Conservation (phyloP, 495 filamentous ascomycete genomes). For the Friedmanniomyces endolithicus region DNA sequence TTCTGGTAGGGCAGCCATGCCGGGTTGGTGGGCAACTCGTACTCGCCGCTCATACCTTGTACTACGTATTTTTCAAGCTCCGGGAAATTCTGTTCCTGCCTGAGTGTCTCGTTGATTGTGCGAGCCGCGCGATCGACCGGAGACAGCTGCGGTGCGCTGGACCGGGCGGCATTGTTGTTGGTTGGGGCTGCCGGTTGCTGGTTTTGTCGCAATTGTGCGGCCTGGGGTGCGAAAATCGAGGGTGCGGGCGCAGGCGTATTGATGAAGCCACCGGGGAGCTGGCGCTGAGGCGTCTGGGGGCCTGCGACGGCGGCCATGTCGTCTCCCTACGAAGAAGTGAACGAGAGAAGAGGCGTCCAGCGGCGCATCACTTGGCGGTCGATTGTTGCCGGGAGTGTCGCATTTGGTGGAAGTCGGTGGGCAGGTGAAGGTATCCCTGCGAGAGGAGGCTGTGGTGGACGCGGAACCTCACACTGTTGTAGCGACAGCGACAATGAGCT, state of each 20-base stretch:
- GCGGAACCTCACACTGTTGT: not conserved
- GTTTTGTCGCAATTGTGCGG: constrained; percentile 17
- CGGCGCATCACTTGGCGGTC: constrained; percentile 8
- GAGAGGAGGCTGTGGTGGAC: not conserved
- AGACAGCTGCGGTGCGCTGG: constrained; percentile 30
- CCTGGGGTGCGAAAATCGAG: constrained; percentile 20
- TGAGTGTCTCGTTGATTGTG: constrained; percentile 69
- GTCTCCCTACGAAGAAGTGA: not conserved
- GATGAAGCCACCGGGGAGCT: constrained; percentile 27
- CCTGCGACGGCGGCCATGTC: constrained; percentile 19
- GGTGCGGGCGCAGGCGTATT: constrained; percentile 27
- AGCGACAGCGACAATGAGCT: not conserved
- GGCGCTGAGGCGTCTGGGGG: constrained; percentile 23
- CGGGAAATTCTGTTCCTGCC: constrained; percentile 66
- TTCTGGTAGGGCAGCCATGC: constrained; percentile 87
- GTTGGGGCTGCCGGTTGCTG: constrained; percentile 8
- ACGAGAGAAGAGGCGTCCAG: not conserved
- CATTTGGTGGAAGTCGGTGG: not conserved
- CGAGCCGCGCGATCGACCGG: constrained; percentile 67
- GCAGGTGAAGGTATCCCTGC: not conserved
- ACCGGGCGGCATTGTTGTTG: constrained; percentile 10
- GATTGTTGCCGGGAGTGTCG: not conserved
- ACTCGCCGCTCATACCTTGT: constrained; percentile 82
- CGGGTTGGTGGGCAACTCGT: constrained; percentile 49
- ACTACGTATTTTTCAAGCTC: constrained; percentile 81